Evolutionary conservation across 305 asterid genomes (phyloP), one percentile per base, ranked within the genome.

Genomic region (Solanum hybrid): DNA sequence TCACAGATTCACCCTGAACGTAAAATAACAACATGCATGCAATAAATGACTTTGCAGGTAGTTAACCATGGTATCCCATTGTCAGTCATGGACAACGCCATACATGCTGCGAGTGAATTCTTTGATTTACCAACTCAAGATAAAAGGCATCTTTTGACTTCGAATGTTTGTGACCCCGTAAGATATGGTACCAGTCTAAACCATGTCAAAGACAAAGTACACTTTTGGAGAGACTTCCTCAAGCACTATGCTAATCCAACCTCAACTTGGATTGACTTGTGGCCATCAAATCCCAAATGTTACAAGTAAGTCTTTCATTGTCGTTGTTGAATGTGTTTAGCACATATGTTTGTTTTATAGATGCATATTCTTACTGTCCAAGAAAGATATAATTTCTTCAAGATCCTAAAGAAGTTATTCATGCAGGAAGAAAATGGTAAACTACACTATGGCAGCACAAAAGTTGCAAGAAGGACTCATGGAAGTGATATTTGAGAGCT

Each of bases 151-250:
- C 88, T 91, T 7, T 93, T 95, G 78, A 94, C 97, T 40, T 78
- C 89, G 51, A 89, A 94, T 91, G 91, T 93, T 87, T 90, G 33
- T 31, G 86, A 91, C 51, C 96, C 97, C 67, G 92, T 94, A 89
- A 90, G 97, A 80, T 95, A 94, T 36, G 96, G 94, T 75, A 95
- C 96, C 81, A 94, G 96, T 90, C 89, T 95, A 75, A 95, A 94
- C 86, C 94, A 92, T 16, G 79, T 78, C 89, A 91, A 89, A 18
- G 97, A 95, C 87, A 94, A 91, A 89, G 91, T 93, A 40, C 89
- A 88, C 57, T 95, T 89, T 36, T 95, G 97, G 97, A 93, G 97
- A 86, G 97, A 95, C 92, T 95, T 94, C 90, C 89, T 95, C 94
- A 95, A 95, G 88, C 97, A 91, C 89, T 95, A 95, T 28, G 90